A percentile compares a stretch with the other conserved stretches of the same genome.
These are phyloP conservation scores for Apophysomyces sp. DNA, from an alignment of 371 early-diverging fungal genomes.

Conservation along the genomic window DNA sequence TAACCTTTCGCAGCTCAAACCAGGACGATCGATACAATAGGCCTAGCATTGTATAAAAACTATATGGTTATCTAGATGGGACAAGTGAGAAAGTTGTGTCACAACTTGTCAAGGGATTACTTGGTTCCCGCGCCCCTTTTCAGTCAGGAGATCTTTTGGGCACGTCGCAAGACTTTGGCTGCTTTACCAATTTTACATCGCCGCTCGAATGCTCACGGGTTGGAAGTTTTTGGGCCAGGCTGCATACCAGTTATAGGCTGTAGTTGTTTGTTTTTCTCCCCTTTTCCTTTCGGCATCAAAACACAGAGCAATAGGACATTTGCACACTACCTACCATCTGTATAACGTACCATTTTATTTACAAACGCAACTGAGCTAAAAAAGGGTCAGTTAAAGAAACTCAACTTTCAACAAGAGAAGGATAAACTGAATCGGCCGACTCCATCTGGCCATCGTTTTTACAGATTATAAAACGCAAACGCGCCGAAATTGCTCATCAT, in stretches of 20 bases:
- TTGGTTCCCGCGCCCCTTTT: too few relatives aligned
- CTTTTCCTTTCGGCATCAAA: not conserved
- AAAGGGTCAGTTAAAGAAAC: not conserved
- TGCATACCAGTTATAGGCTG: not conserved
- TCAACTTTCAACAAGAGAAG: not conserved
- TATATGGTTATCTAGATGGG: too few relatives aligned
- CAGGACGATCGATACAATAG: too few relatives aligned
- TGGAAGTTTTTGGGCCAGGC: not conserved
- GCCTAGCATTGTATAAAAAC: too few relatives aligned
- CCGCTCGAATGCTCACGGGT: not conserved
- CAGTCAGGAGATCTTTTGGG: too few relatives aligned
- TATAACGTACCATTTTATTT: not conserved
- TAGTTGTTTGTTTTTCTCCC: constrained; percentile 1
- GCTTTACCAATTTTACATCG: not conserved
- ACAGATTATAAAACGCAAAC: not conserved
- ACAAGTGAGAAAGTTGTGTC: too few relatives aligned
- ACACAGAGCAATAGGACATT: not conserved
- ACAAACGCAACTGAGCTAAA: not conserved
- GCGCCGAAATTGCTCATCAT: not conserved
- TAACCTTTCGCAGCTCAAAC: too few relatives aligned
- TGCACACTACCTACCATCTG: not conserved
- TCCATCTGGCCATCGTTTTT: not conserved
- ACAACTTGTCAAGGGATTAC: too few relatives aligned
- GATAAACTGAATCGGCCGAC: not conserved
- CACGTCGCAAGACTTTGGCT: too few relatives aligned